A percentile compares a stretch with the other conserved stretches of the same genome.
These are phyloP conservation scores for Cornus suecica DNA, from an alignment of 148 eudicot genomes.

Conservation along the genomic window DNA sequence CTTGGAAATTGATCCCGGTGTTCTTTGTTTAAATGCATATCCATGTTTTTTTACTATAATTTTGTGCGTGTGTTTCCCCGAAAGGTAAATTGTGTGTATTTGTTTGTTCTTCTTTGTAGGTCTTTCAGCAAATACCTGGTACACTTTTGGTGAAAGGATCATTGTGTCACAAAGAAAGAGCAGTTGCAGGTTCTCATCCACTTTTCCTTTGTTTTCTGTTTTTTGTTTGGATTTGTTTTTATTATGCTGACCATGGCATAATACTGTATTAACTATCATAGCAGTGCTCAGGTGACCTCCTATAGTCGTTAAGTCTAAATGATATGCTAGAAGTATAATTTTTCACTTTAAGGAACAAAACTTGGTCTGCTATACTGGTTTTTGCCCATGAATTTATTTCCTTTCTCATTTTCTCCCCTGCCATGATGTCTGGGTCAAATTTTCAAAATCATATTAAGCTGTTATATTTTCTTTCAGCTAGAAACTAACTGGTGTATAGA, in stretches of 20 bases:
- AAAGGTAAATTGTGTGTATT: no score
- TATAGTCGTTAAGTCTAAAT: not conserved
- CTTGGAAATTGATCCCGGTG: slow-evolving; percentile 9
- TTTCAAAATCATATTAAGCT: no score
- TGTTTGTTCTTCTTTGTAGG: slow-evolving; percentile 32
- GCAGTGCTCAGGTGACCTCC: not conserved
- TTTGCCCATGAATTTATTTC: not conserved
- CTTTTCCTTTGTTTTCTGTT: not conserved
- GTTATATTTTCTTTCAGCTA: not conserved
- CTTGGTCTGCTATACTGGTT: not conserved
- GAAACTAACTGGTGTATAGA: not conserved
- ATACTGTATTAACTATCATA: not conserved
- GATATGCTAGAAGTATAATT: no score
- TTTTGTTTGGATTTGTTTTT: no score
- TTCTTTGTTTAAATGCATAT: not conserved
- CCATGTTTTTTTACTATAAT: no score
- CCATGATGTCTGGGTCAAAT: not conserved
- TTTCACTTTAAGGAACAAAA: no score
- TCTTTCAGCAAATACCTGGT: slow-evolving; percentile 92
- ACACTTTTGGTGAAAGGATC: slow-evolving; percentile 81
- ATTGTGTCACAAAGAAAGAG: slow-evolving; percentile 45
- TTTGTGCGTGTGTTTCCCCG: not conserved
- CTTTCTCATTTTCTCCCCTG: not conserved
- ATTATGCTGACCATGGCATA: not conserved
- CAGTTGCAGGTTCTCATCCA: slow-evolving; percentile 39